Percentiles rank a stretch among this genome's conserved stretches.
phyloP scores from a whole-genome alignment of 371 early-diverging fungal species.

The Saksenaea oblongispora region DNA sequence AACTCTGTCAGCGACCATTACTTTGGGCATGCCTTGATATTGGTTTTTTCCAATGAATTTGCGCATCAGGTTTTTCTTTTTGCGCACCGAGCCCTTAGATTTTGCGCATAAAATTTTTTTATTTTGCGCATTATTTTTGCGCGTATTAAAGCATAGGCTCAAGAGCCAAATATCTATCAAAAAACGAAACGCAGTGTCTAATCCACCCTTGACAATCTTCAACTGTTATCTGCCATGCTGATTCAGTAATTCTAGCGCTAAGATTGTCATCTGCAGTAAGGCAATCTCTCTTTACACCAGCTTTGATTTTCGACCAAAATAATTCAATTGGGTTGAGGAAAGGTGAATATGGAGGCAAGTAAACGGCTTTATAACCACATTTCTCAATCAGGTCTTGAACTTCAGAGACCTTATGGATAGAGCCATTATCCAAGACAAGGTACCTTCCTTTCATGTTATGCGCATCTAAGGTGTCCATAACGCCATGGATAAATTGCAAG shows the following conservation, averaged over 20 bases:
- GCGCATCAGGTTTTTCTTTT: no score
- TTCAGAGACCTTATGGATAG: not conserved
- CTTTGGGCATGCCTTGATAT: not conserved
- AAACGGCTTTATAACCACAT: not conserved
- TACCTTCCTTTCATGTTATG: not conserved
- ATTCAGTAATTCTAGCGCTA: not conserved
- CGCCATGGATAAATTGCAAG: not conserved
- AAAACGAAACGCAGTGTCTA: not conserved
- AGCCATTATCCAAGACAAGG: no score
- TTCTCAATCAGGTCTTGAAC: not conserved
- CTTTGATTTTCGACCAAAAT: not conserved
- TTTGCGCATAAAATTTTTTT: no score
- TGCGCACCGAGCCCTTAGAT: no score
- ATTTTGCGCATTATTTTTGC: no score
- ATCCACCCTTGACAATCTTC: conserved; percentile 23
- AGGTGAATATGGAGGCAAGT: not conserved
- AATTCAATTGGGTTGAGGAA: not conserved
- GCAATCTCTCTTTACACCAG: not conserved
- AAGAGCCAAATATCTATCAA: not conserved
- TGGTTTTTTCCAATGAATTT: no score
- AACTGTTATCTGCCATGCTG: conserved; percentile 5
- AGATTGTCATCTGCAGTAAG: not conserved
- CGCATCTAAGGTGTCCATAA: conserved; percentile 1
- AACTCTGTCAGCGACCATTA: not conserved
- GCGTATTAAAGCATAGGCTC: not conserved